Percentiles rank a stretch among this genome's conserved stretches.
These are phyloP conservation scores for Pilasporangium apinafurcum DNA, from an alignment of 352 stramenopile species.

Conservation along the genomic window DNA sequence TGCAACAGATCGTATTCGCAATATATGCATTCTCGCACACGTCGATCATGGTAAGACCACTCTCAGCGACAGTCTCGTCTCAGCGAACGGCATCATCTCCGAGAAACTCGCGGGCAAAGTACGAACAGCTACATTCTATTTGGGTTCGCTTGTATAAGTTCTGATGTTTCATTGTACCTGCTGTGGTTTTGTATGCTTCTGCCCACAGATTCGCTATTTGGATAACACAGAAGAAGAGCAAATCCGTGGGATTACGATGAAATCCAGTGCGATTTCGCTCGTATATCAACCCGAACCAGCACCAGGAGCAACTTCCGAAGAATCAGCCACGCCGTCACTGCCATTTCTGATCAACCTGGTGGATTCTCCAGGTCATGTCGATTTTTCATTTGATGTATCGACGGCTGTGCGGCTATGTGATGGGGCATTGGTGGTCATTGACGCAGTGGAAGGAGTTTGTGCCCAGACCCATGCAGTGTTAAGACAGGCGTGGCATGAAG, in stretches of 20 bases:
- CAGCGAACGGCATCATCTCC: slow-evolving; percentile 96
- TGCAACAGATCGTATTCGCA: slow-evolving; percentile 80
- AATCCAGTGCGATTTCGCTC: slow-evolving; percentile 94
- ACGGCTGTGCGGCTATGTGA: slow-evolving; percentile 95
- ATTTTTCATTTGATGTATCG: slow-evolving; percentile 95
- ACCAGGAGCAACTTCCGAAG: neutral
- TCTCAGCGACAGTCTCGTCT: slow-evolving; percentile 94
- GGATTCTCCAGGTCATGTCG: slow-evolving; percentile 93
- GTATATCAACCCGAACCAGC: slow-evolving; percentile 72
- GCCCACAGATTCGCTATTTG: slow-evolving; percentile 94
- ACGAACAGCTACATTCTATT: neutral
- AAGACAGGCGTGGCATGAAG: slow-evolving; percentile 91
- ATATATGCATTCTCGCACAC: slow-evolving; percentile 95
- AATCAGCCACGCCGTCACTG: slow-evolving; percentile 29
- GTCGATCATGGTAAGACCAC: slow-evolving; percentile 93
- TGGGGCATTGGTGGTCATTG: slow-evolving; percentile 92
- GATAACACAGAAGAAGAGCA: slow-evolving; percentile 95
- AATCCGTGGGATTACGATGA: slow-evolving; percentile 96
- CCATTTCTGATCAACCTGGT: slow-evolving; percentile 96
- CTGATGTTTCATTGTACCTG: neutral
- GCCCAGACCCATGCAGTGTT: slow-evolving; percentile 94
- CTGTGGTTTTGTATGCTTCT: slow-evolving; percentile 15
- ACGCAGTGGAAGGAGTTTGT: slow-evolving; percentile 95
- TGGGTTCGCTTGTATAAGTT: neutral
- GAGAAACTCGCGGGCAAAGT: slow-evolving; percentile 93